phyloP scores from a whole-genome alignment of 108 stramenopile species.

The Skeletonema costatum region DNA sequence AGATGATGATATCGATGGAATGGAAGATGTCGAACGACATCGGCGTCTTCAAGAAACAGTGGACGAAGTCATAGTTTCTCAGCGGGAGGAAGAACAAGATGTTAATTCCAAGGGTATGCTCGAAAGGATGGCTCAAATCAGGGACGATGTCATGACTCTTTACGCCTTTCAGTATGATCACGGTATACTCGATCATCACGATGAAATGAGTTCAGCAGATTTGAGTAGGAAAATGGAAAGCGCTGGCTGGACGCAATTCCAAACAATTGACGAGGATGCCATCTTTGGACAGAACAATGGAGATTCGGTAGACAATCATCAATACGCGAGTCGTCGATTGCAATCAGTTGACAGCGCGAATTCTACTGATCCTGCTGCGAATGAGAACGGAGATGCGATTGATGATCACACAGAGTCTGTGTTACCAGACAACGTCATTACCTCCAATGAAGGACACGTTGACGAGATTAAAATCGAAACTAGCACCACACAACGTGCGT shows the following conservation, averaged over 20 bases:
- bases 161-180: constrained; percentile 30
- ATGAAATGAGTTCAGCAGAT: constrained; percentile 1
- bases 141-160: constrained; percentile 49
- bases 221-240: constrained; percentile 11
- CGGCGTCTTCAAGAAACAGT: constrained; percentile 39
- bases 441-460: too few species aligned
- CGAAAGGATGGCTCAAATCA: constrained; percentile 34
- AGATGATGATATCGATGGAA: not conserved
- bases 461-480: not conserved
- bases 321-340: not conserved
- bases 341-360: not conserved
- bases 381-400: not conserved
- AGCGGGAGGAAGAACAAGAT: not conserved
- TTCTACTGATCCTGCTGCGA: not conserved
- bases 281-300: not conserved
- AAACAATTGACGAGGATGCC: constrained; percentile 29
- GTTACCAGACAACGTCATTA: not conserved
- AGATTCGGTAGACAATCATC: not conserved
- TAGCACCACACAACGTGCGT: not conserved
- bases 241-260: constrained; percentile 34
- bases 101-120: not conserved
- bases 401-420: not conserved
- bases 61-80: constrained; percentile 1
- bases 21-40: not conserved
- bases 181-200: constrained; percentile 2